A percentile compares a stretch with the other conserved stretches of the same genome.
Evolutionary conservation across 441 rosid genomes (phyloP).

Genomic region (Hypseocharis bilobata): DNA sequence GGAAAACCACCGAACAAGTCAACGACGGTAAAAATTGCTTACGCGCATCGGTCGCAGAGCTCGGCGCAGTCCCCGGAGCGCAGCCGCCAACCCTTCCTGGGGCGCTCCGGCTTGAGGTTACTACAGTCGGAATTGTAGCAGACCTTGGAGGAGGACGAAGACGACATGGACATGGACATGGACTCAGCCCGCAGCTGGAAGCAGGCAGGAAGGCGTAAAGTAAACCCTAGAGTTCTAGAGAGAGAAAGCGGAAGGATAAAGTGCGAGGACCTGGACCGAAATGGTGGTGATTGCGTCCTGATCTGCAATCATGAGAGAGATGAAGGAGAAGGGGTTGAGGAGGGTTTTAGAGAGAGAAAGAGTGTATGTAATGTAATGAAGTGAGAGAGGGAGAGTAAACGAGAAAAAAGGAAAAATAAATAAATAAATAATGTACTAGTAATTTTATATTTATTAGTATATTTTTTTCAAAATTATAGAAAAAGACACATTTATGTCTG

Average conservation of each 20-base stretch:
- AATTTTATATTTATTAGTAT: no score
- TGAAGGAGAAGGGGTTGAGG: background rate
- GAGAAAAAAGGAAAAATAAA: no score
- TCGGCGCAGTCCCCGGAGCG: slow-evolving; percentile 70
- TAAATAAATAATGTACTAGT: no score
- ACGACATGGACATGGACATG: background rate
- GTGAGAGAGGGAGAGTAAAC: background rate
- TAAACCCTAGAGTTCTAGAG: background rate
- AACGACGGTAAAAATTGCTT: slow-evolving; percentile 21
- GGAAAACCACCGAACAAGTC: slow-evolving; percentile 3
- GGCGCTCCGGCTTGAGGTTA: slow-evolving; percentile 47
- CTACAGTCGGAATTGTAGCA: slow-evolving; percentile 72
- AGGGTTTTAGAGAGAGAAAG: background rate
- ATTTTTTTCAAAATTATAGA: background rate
- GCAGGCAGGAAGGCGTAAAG: background rate
- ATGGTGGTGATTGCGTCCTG: background rate
- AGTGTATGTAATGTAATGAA: no score
- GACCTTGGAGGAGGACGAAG: slow-evolving; percentile 32
- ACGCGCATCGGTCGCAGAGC: slow-evolving; percentile 97
- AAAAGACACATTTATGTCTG: background rate
- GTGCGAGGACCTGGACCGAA: background rate
- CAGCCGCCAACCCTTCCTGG: slow-evolving; percentile 75
- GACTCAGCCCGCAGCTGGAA: no score
- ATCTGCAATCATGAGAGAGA: background rate
- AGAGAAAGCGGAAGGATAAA: background rate